Evolutionary conservation across 257 asterid genomes (phyloP), one percentile per base, ranked within the genome.

Genomic region (Nicotiana tomentosiformis): DNA sequence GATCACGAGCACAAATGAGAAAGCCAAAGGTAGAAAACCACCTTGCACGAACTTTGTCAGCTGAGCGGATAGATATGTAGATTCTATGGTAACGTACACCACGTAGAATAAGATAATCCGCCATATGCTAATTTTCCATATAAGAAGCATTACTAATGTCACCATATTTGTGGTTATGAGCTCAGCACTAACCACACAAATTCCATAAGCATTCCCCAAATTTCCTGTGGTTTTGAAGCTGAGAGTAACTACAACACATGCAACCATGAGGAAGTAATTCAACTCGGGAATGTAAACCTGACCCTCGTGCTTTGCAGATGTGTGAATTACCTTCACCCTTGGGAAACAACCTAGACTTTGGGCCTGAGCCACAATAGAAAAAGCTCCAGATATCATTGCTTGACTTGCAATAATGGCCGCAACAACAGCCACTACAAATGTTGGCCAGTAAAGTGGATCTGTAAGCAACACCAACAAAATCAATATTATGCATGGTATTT

Each of bases 381-480:
- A 94, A 0, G 97, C 69, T 62, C 93, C 97, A 0, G 98, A 94
- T 49, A 94, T 90, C 97, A 94, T 89, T 0, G 97, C 97, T 87
- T 94, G 98, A 64, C 98, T 94, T 1, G 97, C 98, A 20, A 94
- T 91, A 70, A 92, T 88, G 0, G 98, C 93, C 4, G 98, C 96
- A 5, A 88, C 91, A 7, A 84, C 89, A 12, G 98, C 97, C 62
- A 92, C 88, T 5, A 91, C 94, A 30, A 92, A 94, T 4, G 90
- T 90, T 0, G 98, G 97, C 98, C 98, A 94, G 58, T 92, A 94
- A 2, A 94, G 5, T 7, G 90, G 84, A 84, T 65, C 96, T 93
- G 85, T 15, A 53, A n/a, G 10, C 39, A 66, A 2, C 26, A 66
- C 76, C 69, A 64, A 26, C 1, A 72, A 1, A 70, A 39, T 37